Conservation (phyloP, 2,329 filamentous ascomycete species). For the Trichoderma sp. region DNA sequence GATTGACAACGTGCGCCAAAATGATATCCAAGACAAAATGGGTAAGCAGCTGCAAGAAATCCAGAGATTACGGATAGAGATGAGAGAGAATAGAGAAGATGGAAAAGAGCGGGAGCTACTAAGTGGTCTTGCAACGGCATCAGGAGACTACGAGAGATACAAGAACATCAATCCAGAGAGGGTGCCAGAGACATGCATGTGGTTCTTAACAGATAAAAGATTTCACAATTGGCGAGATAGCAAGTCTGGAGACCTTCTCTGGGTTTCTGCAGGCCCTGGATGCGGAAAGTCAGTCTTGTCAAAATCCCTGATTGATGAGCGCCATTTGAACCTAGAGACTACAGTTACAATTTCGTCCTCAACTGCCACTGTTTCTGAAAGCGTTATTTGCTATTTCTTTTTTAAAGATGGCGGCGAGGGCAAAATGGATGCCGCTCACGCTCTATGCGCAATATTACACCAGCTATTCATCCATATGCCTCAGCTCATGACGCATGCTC, state of each 20-base stretch:
- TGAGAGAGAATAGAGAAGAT: neutral
- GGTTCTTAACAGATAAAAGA: conserved; percentile 30
- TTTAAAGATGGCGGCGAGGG: conserved; percentile 32
- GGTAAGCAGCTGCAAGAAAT: conserved; percentile 7
- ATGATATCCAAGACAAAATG: neutral
- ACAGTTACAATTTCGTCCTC: neutral
- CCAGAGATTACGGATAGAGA: neutral
- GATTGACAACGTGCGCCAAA: neutral
- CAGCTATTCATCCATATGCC: conserved; percentile 27
- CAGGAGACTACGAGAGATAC: conserved; percentile 27
- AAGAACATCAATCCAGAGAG: conserved; percentile 30
- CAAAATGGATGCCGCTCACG: conserved; percentile 22
- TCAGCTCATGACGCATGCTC: conserved; percentile 1
- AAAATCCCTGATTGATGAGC: conserved; percentile 30
- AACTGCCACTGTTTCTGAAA: neutral
- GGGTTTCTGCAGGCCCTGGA: conserved; percentile 35
- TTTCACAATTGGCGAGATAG: conserved; percentile 30
- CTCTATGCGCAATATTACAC: conserved; percentile 28
- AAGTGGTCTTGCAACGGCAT: conserved; percentile 19
- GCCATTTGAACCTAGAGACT: neutral
- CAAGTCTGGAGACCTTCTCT: conserved; percentile 27
- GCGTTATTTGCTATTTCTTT: conserved; percentile 33
- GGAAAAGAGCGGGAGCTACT: conserved; percentile 13
- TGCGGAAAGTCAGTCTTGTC: conserved; percentile 33
- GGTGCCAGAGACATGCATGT: conserved; percentile 33